These are phyloP conservation scores for Trametes elegans DNA, from an alignment of 768 basidiomycete genomes.

Conservation along the genomic window DNA sequence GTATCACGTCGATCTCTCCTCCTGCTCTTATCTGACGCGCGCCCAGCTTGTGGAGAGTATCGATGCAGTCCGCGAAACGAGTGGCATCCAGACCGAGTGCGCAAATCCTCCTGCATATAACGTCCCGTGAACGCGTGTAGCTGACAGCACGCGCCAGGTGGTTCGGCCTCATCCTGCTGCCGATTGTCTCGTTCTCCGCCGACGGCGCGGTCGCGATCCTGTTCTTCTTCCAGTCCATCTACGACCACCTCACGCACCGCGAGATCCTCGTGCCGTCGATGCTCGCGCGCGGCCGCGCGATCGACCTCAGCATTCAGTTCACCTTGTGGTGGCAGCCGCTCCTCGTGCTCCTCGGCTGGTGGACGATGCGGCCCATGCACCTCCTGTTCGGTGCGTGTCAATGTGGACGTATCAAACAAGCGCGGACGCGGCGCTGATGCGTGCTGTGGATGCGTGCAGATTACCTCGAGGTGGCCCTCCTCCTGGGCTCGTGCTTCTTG, in stretches of 20 bases:
- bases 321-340: conserved; percentile 79
- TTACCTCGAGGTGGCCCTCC: conserved; percentile 62
- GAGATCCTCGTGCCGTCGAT: conserved; percentile 45
- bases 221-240: conserved; percentile 49
- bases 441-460: conserved; percentile 41
- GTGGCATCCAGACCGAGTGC: conserved; percentile 52
- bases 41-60: conserved; percentile 63
- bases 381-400: conserved; percentile 62
- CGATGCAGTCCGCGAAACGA: conserved; percentile 45
- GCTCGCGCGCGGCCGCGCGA: conserved; percentile 67
- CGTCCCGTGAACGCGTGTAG: too few species aligned
- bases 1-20: conserved; percentile 13
- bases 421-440: not conserved
- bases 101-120: conserved; percentile 17
- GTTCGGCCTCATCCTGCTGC: conserved; percentile 73
- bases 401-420: too few species aligned
- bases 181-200: conserved; percentile 70
- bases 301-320: conserved; percentile 79
- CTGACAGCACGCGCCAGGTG: too few species aligned
- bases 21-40: not conserved
- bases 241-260: conserved; percentile 40
- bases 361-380: conserved; percentile 54
- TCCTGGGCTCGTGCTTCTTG: conserved; percentile 68
- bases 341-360: conserved; percentile 68
- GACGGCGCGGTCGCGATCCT: conserved; percentile 62